Percentiles rank a stretch among this genome's conserved stretches.
These are phyloP conservation scores for Zoysia matrella DNA, from an alignment of 202 grass and related monocot genomes.

Conservation along the genomic window DNA sequence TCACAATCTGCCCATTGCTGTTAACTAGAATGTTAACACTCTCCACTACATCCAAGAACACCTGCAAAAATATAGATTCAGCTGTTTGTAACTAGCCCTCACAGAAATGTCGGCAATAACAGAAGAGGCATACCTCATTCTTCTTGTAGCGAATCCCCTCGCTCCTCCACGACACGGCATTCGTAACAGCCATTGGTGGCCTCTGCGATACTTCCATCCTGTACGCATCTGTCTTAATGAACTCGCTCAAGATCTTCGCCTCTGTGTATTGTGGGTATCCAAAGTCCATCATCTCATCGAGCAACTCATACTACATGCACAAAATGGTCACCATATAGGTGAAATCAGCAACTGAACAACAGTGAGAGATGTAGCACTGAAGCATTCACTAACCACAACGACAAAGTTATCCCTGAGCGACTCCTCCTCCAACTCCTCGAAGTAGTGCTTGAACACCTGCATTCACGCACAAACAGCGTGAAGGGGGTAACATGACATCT, in stretches of 20 bases:
- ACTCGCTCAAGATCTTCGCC: slow-evolving; percentile 97
- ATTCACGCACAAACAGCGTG: slow-evolving; percentile 20
- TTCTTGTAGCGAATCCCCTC: slow-evolving; percentile 98
- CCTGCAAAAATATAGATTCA: slow-evolving; percentile 41
- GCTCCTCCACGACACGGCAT: slow-evolving; percentile 97
- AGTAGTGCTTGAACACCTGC: slow-evolving; percentile 98
- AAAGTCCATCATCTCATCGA: slow-evolving; percentile 99
- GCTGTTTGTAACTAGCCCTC: slow-evolving; percentile 19
- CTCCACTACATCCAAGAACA: slow-evolving; percentile 97
- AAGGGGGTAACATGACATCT: not conserved
- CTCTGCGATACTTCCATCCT: slow-evolving; percentile 95
- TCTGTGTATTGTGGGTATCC: slow-evolving; percentile 97
- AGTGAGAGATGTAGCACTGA: not conserved
- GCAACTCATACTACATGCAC: slow-evolving; percentile 77
- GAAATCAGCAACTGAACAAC: slow-evolving; percentile 6
- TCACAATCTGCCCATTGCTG: slow-evolving; percentile 99
- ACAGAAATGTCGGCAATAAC: slow-evolving; percentile 17
- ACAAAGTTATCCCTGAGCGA: slow-evolving; percentile 99
- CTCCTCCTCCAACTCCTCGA: slow-evolving; percentile 96
- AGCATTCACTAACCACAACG: slow-evolving; percentile 73
- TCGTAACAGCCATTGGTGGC: slow-evolving; percentile 97
- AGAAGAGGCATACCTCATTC: slow-evolving; percentile 72
- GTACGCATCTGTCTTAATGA: slow-evolving; percentile 97
- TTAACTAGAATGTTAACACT: slow-evolving; percentile 99
- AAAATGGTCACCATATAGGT: not conserved